Percentiles rank a stretch among this genome's conserved stretches.
Conservation (phyloP, 495 filamentous ascomycete species). For the Parathielavia hyrcaniae region DNA sequence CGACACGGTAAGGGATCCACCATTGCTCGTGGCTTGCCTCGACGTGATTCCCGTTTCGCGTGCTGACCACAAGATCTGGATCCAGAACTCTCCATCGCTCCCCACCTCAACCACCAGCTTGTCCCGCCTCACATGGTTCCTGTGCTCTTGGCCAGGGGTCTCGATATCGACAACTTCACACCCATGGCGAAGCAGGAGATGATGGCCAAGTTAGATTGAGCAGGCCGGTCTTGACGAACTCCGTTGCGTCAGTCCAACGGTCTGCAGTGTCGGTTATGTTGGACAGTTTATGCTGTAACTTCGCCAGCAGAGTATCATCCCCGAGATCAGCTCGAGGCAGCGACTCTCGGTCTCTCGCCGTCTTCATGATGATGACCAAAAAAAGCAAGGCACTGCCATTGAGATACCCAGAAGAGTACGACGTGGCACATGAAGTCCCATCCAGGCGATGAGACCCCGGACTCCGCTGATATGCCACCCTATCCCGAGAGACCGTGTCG, state of each 20-base stretch:
- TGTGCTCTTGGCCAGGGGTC: constrained; percentile 63
- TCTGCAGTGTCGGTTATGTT: constrained; percentile 17
- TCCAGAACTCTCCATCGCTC: constrained; percentile 89
- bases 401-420: constrained; percentile 23
- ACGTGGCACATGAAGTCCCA: constrained; percentile 12
- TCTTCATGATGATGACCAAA: constrained; percentile 30
- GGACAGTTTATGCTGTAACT: constrained; percentile 26
- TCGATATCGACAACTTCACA: constrained; percentile 91
- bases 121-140: constrained; percentile 77
- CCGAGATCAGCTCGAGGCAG: constrained; percentile 23
- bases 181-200: constrained; percentile 89
- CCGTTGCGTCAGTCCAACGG: constrained; percentile 17
- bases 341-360: constrained; percentile 25
- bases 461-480: constrained; percentile 14
- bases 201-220: constrained; percentile 95
- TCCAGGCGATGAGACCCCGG: constrained; percentile 16
- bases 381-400: constrained; percentile 17
- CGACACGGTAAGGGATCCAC: constrained; percentile 65
- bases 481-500: constrained; percentile 18
- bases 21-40: background rate
- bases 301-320: constrained; percentile 27
- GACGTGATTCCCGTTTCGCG: background rate
- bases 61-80: constrained; percentile 7
- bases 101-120: constrained; percentile 76
- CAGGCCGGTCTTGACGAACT: constrained; percentile 11